Conservation (phyloP, 208 protist species). For the Leishmania gerbilli region DNA sequence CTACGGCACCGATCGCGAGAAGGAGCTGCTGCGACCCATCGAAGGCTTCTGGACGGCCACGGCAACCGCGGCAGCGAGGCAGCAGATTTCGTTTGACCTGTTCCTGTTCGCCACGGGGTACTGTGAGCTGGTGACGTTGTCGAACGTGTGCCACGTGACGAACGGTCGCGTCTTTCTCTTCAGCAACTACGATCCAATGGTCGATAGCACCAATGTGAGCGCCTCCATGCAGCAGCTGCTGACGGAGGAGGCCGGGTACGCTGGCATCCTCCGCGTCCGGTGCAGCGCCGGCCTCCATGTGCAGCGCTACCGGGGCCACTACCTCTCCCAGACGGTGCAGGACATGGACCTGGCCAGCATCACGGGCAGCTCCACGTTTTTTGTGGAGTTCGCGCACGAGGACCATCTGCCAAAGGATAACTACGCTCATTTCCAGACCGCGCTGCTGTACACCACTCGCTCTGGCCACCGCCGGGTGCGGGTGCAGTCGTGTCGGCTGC, state of each 20-base stretch:
- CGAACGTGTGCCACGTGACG: constrained; percentile 79
- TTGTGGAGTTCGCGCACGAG: constrained; percentile 93
- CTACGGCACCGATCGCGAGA: constrained; percentile 86
- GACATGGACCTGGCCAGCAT: constrained; percentile 92
- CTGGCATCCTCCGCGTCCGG: constrained; percentile 91
- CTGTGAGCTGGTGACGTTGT: constrained; percentile 89
- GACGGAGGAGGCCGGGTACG: constrained; percentile 88
- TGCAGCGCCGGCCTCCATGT: constrained; percentile 84
- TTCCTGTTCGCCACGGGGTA: constrained; percentile 83
- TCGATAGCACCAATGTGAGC: constrained; percentile 68
- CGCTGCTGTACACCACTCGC: constrained; percentile 93
- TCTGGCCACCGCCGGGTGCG: constrained; percentile 88
- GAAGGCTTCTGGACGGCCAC: constrained; percentile 86
- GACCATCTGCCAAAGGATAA: constrained; percentile 63
- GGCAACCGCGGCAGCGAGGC: constrained; percentile 64
- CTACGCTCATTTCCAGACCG: constrained; percentile 88
- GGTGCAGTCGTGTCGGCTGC: constrained; percentile 79
- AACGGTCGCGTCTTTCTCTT: constrained; percentile 80
- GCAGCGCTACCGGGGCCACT: constrained; percentile 88
- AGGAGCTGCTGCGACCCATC: constrained; percentile 80
- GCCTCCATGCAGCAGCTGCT: constrained; percentile 56
- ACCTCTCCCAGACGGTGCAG: constrained; percentile 71
- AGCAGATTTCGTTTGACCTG: constrained; percentile 90
- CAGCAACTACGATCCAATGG: constrained; percentile 69
- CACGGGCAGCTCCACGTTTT: constrained; percentile 78